Base-by-base conservation (phyloP, 805 yeast species). In the Millerozyma miso region DNA sequence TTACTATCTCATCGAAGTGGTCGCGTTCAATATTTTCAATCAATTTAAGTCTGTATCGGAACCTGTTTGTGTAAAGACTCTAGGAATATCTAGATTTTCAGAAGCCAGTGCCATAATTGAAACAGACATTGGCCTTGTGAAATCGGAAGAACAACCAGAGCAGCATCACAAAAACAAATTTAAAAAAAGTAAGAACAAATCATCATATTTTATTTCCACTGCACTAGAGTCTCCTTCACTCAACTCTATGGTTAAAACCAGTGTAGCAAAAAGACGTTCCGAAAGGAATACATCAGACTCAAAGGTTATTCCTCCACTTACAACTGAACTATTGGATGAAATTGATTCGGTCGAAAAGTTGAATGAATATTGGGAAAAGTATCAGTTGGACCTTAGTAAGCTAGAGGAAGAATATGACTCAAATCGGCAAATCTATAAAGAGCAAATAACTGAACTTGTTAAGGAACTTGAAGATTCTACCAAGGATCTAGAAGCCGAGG, bases 401-500 rank as follows among this genome's bases (percentile, higher is more conserved):
- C 37, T 51, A 4, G 53, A 51, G 34, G 32, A 39, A 19, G 66
- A 61, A 36, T 53, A 44, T 42, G 54, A 52, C 32, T 37, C 47
- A 19, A 54, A 47, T 23, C 53, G 55, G 38, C 19, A 36, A 4
- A 37, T 43, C 8, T 38, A 47, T 4, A 36, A 33, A 8, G 19
- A 39, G 6, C 64, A 60, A 29, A 37, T 44, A n/a, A 37, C 19
- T 6, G 44, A 41, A 13, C 45, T 63, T 31, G 51, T 51, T 50
- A 42, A 69, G 50, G 52, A 69, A 58, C 43, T 53, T 54, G 39
- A 58, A 51, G 46, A 53, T n/a, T 55, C 61, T 44, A 68, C 61
- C 29, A 59, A 61, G 29, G 77, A 74, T 42, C 53, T 61, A 35
- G 68, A 63, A 33, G 65, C 61, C 18, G 71, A 62, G 37, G 49